Percentiles rank a stretch among this genome's conserved stretches.
phyloP scores from a whole-genome alignment of 2,329 filamentous ascomycete genomes.

The Fonsecaea erecta region DNA sequence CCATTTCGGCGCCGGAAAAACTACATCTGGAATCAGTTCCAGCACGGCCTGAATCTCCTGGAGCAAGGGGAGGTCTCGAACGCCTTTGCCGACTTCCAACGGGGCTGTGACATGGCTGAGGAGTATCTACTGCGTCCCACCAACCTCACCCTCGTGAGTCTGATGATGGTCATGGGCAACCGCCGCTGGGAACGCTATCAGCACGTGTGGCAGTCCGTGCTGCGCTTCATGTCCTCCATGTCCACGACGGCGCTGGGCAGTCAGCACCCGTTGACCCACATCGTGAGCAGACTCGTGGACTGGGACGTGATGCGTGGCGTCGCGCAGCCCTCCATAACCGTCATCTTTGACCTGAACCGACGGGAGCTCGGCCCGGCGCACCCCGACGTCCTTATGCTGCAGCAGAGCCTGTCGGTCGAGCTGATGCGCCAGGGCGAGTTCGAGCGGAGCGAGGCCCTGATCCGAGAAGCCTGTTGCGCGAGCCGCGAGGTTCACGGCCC shows the following conservation, averaged over 20 bases:
- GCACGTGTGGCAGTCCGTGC: constrained; percentile 4
- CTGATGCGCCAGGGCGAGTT: constrained; percentile 11
- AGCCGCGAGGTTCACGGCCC: neutral
- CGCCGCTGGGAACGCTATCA: constrained; percentile 11
- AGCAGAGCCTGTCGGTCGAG: constrained; percentile 3
- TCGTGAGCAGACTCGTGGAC: neutral
- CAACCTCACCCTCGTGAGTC: neutral
- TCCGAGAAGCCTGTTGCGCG: neutral
- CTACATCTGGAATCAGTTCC: constrained; percentile 14
- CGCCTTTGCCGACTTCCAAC: constrained; percentile 7
- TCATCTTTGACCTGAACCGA: neutral
- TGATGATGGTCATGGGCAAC: constrained; percentile 11
- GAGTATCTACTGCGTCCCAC: constrained; percentile 1
- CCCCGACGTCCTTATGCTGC: constrained; percentile 1
- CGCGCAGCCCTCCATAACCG: neutral
- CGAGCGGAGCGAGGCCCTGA: neutral
- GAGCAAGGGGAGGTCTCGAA: neutral
- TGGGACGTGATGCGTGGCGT: constrained; percentile 1
- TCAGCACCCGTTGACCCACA: constrained; percentile 1
- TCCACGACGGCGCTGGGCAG: neutral
- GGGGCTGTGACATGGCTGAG: constrained; percentile 11
- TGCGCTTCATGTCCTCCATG: constrained; percentile 14
- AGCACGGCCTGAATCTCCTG: constrained; percentile 10
- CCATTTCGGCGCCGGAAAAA: constrained; percentile 12
- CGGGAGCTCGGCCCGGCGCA: neutral